These are phyloP conservation scores for Lichtheimia ramosa DNA, from an alignment of 371 early-diverging fungal species.

Conservation along the genomic window DNA sequence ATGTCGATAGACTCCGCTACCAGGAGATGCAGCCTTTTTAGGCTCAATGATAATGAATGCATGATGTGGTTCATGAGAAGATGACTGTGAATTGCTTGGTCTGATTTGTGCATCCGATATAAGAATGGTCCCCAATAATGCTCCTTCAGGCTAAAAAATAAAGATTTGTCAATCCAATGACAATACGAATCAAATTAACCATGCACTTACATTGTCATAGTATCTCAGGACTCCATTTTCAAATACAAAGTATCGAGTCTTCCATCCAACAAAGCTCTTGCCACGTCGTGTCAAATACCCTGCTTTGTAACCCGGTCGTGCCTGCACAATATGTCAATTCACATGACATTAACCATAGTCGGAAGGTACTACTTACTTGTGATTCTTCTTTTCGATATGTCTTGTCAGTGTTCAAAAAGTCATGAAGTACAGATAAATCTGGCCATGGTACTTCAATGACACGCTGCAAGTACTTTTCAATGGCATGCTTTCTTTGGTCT, in stretches of 20 bases:
- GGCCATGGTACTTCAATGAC: slow-evolving; percentile 51
- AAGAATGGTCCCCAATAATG: slow-evolving; percentile 46
- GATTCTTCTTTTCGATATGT: slow-evolving; percentile 27
- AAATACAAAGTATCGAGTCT: slow-evolving; percentile 78
- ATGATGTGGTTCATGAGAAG: slow-evolving; percentile 43
- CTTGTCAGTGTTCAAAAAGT: slow-evolving; percentile 68
- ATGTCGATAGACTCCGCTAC: slow-evolving; percentile 61
- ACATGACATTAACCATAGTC: too few species aligned
- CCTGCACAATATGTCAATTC: not conserved
- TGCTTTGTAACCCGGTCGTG: slow-evolving; percentile 52
- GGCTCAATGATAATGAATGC: slow-evolving; percentile 75
- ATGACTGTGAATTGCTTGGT: slow-evolving; percentile 38
- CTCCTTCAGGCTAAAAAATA: slow-evolving; percentile 37
- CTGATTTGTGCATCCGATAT: slow-evolving; percentile 51
- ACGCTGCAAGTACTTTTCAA: slow-evolving; percentile 73
- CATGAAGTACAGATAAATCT: slow-evolving; percentile 58
- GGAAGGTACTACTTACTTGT: too few species aligned
- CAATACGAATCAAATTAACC: not conserved
- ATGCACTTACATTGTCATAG: slow-evolving; percentile 50
- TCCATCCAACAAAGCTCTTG: slow-evolving; percentile 88
- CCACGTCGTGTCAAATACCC: slow-evolving; percentile 86
- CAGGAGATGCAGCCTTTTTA: slow-evolving; percentile 43
- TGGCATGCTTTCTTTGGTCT: slow-evolving; percentile 57
- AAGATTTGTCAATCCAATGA: not conserved
- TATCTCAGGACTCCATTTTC: slow-evolving; percentile 65